Base-by-base conservation (phyloP, 495 filamentous ascomycete genomes). In the Viridothelium virens region DNA sequence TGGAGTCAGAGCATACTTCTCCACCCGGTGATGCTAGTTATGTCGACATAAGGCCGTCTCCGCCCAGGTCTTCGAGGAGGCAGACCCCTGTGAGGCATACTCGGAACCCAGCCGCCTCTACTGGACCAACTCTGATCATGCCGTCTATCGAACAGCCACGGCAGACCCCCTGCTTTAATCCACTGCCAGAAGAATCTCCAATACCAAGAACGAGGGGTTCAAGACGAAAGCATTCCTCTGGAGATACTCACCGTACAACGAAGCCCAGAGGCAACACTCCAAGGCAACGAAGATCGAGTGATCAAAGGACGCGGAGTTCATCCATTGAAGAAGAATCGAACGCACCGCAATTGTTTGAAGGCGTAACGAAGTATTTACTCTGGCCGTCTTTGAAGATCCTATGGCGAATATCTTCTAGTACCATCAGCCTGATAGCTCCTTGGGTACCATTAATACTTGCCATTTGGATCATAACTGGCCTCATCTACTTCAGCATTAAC, bases 391-490 rank as follows among this genome's bases (percentile, higher is more conserved):
- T 79, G 4, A 66, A 48, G 4, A 87, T 84, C 81, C 31, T 77
- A 0, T 63, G 82, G 12, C 79, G 79, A 38, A 74, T 86, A n/a
- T 36, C 85, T 2, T 76, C 73, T 11, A 72, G 79, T 31, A 78
- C 82, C 46, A 77, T 88, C 18, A 73, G 76, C 33, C 79, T 79
- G 61, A 71, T 81, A 10, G 83, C 85, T 70, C 81, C 76, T 53
- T 80, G 86, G 2, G 67, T 88, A 37, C 82, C 82, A n/a, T 77
- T 82, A 61, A 59, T 82, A 3, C 68, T 87, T 3, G 81, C 83
- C 7, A 25, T 83, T 59, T 88, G 82, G 66, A 65, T 86, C 10
- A 72, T 78, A 2, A 74, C 82, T 67, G 81, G 82, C 61, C 69
- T 79, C 5, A 39, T 80, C 18, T 75, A 83, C 59, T 70, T 85